Evolutionary conservation across 148 eudicot genomes (phyloP).

Genomic region (Pouteria glomerata): DNA sequence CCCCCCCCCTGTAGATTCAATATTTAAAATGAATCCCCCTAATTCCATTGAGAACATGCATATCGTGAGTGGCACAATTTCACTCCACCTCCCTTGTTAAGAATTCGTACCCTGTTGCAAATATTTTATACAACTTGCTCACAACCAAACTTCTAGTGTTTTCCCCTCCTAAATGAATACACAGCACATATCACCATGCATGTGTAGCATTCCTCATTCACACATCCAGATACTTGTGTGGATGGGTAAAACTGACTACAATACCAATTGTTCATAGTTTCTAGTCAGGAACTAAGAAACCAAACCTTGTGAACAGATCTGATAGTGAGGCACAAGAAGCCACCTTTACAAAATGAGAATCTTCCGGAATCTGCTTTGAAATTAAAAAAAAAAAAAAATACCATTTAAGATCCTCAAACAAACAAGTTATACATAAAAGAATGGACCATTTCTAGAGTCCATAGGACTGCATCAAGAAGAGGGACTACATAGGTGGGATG

Average conservation of each 20-base stretch:
- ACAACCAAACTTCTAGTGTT: neutral
- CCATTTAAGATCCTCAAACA: neutral
- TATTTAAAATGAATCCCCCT: neutral
- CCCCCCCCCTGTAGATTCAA: neutral
- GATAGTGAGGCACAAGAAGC: conserved; percentile 82
- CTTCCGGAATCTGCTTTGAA: conserved; percentile 51
- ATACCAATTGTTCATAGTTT: neutral
- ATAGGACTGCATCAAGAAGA: conserved; percentile 1
- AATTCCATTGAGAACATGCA: neutral
- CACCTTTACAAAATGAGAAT: conserved; percentile 65
- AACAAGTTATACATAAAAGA: neutral
- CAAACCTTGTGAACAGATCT: conserved; percentile 77
- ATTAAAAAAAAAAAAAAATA: neutral
- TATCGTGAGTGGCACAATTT: neutral
- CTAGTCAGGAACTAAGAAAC: conserved; percentile 1
- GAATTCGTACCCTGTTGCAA: neutral
- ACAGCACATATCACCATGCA: neutral
- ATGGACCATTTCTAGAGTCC: neutral
- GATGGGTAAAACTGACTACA: neutral
- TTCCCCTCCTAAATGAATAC: neutral
- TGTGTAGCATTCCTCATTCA: neutral
- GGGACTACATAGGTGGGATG: neutral
- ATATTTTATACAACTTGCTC: neutral
- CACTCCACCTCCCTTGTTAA: neutral
- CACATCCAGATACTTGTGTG: neutral